These are phyloP conservation scores for Blastobotrys chiropterorum DNA, from an alignment of 805 yeast genomes.

Conservation along the genomic window DNA sequence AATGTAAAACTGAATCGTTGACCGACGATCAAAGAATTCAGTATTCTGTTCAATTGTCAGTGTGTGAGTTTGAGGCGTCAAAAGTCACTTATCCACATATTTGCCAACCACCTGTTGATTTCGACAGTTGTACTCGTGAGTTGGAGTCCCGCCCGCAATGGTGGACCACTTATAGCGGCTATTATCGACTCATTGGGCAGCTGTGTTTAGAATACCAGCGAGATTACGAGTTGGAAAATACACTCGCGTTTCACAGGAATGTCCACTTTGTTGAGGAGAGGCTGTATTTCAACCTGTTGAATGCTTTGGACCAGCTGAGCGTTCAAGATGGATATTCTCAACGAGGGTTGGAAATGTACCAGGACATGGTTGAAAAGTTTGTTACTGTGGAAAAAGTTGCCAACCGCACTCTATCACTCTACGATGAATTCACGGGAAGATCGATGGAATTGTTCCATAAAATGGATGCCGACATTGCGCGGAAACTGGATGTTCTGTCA, in stretches of 20 bases:
- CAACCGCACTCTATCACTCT: not conserved
- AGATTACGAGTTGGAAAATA: conserved; percentile 15
- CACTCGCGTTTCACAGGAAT: conserved; percentile 8
- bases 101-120: conserved; percentile 3
- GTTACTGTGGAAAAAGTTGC: not conserved
- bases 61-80: conserved; percentile 30
- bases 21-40: conserved; percentile 17
- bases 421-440: not conserved
- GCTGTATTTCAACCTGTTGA: not conserved
- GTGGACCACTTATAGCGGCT: conserved; percentile 72
- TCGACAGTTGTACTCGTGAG: conserved; percentile 19
- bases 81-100: conserved; percentile 22
- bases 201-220: conserved; percentile 18
- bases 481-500: not conserved
- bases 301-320: not conserved
- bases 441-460: not conserved
- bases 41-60: conserved; percentile 22
- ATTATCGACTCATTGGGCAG: conserved; percentile 39
- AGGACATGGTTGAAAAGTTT: not conserved
- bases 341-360: not conserved
- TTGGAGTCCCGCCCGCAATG: conserved; percentile 39
- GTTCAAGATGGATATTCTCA: not conserved
- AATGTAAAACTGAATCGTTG: conserved; percentile 16
- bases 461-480: not conserved
- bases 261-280: conserved; percentile 12